Evolutionary conservation across 805 yeast genomes (phyloP).

Genomic region (Saccharomycopsis sp.): DNA sequence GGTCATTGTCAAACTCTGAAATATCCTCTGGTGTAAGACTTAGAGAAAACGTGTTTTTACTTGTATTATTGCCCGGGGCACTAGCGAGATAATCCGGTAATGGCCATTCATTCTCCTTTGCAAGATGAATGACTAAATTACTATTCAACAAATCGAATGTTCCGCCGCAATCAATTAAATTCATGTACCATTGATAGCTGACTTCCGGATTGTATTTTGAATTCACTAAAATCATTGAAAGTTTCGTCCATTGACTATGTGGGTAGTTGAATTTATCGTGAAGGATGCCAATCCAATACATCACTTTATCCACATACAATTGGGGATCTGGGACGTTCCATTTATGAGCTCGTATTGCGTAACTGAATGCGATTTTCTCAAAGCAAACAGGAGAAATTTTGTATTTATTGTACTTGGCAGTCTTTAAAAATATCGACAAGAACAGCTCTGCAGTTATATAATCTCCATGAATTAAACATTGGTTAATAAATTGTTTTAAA

Average conservation of each 20-base stretch:
- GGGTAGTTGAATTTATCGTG: slow-evolving; percentile 10
- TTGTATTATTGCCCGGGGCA: background rate
- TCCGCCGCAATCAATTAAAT: slow-evolving; percentile 23
- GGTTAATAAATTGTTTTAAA: slow-evolving; percentile 10
- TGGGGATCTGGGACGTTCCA: no score
- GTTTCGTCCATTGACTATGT: slow-evolving; percentile 11
- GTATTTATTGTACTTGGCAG: slow-evolving; percentile 1
- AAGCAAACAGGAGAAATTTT: slow-evolving; percentile 3
- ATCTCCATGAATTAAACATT: background rate
- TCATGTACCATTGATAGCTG: slow-evolving; percentile 6
- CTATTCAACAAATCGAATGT: slow-evolving; percentile 28
- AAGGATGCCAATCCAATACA: slow-evolving; percentile 10
- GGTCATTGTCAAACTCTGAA: slow-evolving; percentile 17
- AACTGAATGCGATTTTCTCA: slow-evolving; percentile 7
- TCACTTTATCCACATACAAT: slow-evolving; percentile 7
- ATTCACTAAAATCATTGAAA: slow-evolving; percentile 14
- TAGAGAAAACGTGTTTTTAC: background rate
- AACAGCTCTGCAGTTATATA: slow-evolving; percentile 11
- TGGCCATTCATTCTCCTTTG: slow-evolving; percentile 16
- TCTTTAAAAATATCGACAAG: slow-evolving; percentile 6
- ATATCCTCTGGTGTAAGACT: slow-evolving; percentile 8
- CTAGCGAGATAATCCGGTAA: slow-evolving; percentile 14
- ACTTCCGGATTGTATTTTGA: slow-evolving; percentile 3
- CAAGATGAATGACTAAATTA: slow-evolving; percentile 14
- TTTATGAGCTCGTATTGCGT: slow-evolving; percentile 3